Conservation (phyloP, 2,329 filamentous ascomycete species). For the Drechslerella coelobrocha region DNA sequence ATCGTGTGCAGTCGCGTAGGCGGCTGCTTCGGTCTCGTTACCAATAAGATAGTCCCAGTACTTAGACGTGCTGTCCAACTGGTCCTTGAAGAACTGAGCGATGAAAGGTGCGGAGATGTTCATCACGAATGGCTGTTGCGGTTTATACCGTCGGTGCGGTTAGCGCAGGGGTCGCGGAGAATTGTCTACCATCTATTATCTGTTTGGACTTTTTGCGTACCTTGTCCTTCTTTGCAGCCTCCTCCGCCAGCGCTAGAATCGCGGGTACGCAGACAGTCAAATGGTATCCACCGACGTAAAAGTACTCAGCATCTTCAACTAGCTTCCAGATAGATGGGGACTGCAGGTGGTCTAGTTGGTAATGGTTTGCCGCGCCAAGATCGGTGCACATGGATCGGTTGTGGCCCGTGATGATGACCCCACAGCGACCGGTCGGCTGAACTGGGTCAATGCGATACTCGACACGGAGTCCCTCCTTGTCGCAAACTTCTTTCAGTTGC, state of each 20-base stretch:
- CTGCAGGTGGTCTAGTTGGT: constrained; percentile 93
- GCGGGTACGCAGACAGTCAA: constrained; percentile 93
- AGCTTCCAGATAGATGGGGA: constrained; percentile 88
- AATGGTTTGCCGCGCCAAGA: constrained; percentile 94
- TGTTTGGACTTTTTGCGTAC: constrained; percentile 56
- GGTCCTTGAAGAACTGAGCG: constrained; percentile 96
- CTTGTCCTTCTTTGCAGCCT: constrained; percentile 90
- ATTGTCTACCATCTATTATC: too few relatives aligned
- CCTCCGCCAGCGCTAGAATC: constrained; percentile 85
- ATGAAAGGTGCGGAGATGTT: constrained; percentile 97
- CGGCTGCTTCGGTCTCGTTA: constrained; percentile 91
- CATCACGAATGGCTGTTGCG: constrained; percentile 60
- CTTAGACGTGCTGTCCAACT: constrained; percentile 79
- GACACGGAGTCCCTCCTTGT: constrained; percentile 82
- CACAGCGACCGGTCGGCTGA: constrained; percentile 88
- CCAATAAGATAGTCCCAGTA: constrained; percentile 97
- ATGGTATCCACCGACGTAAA: constrained; percentile 96
- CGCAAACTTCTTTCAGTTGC: constrained; percentile 81
- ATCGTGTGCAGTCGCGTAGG: constrained; percentile 83
- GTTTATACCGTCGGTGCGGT: background rate
- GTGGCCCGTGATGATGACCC: constrained; percentile 95
- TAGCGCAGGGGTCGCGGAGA: too few relatives aligned
- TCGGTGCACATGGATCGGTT: constrained; percentile 95
- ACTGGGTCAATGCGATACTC: constrained; percentile 91
- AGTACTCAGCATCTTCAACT: constrained; percentile 84